Conservation (phyloP, 768 basidiomycete species). For the Guyanaporus albipodus region DNA sequence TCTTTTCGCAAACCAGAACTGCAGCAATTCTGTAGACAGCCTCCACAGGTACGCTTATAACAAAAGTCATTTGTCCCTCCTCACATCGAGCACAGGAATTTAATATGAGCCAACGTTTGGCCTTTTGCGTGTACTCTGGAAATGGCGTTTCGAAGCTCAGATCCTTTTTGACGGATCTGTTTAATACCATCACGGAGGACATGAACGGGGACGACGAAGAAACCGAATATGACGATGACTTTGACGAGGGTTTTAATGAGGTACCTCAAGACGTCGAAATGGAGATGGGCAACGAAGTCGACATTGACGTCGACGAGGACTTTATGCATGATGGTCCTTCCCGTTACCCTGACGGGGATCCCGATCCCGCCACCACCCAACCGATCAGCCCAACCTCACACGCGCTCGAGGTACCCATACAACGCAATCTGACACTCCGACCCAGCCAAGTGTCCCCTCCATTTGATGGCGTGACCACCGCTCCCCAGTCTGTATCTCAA, state of each 20-base stretch:
- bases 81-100: constrained; percentile 61
- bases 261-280: constrained; percentile 30
- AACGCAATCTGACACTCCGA: constrained; percentile 27
- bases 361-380: not conserved
- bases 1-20: constrained; percentile 83
- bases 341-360: constrained; percentile 21
- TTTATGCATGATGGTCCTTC: constrained; percentile 32
- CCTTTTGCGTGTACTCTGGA: constrained; percentile 97
- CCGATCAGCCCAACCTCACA: constrained; percentile 15
- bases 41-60: constrained; percentile 64
- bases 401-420: constrained; percentile 27
- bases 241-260: constrained; percentile 34
- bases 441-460: constrained; percentile 14
- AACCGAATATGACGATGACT: constrained; percentile 57
- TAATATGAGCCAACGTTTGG: constrained; percentile 79
- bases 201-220: constrained; percentile 63
- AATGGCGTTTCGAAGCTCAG: constrained; percentile 83
- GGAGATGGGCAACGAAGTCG: constrained; percentile 35
- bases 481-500: constrained; percentile 4
- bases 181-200: constrained; percentile 69
- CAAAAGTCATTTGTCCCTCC: not conserved
- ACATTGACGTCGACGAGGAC: constrained; percentile 47
- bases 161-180: constrained; percentile 70
- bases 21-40: constrained; percentile 85
- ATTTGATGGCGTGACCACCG: constrained; percentile 5